These are phyloP conservation scores for Russula sp. DNA, from an alignment of 768 basidiomycete genomes.

Conservation along the genomic window DNA sequence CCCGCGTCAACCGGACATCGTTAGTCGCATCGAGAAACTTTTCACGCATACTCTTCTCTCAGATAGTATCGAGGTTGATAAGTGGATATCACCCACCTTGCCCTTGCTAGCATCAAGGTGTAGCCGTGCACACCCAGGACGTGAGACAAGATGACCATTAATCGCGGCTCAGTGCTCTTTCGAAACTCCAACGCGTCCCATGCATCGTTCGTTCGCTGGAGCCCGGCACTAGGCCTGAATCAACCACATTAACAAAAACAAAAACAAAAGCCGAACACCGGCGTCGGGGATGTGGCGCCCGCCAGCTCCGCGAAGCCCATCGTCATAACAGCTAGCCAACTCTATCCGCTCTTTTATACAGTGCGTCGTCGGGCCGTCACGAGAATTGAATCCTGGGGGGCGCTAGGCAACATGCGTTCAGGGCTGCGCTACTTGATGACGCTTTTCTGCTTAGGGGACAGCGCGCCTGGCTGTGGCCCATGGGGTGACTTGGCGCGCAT, in stretches of 20 bases:
- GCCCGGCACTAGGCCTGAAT: neutral
- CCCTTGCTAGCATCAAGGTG: neutral
- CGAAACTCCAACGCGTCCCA: neutral
- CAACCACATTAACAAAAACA: constrained; percentile 3
- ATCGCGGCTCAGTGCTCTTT: neutral
- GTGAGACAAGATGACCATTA: neutral
- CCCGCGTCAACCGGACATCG: constrained; percentile 39
- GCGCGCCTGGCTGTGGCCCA: constrained; percentile 30
- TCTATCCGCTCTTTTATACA: constrained; percentile 24
- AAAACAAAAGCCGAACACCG: constrained; percentile 2
- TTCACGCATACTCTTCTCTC: constrained; percentile 39
- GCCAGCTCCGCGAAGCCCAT: constrained; percentile 23
- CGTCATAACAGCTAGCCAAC: constrained; percentile 29
- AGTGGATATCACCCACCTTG: constrained; percentile 19
- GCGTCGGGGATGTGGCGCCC: neutral
- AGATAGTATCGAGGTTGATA: constrained; percentile 43
- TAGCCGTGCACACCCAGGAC: neutral
- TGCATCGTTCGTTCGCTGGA: neutral
- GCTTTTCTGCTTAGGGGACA: constrained; percentile 37
- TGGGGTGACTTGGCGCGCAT: constrained; percentile 48
- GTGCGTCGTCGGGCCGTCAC: constrained; percentile 27
- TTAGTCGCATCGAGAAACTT: constrained; percentile 27
- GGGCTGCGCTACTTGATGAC: constrained; percentile 35
- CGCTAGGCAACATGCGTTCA: constrained; percentile 35
- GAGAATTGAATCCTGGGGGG: constrained; percentile 32